Conservation (phyloP, 2,329 filamentous ascomycete genomes). For the Penicillium sclerotigenum region DNA sequence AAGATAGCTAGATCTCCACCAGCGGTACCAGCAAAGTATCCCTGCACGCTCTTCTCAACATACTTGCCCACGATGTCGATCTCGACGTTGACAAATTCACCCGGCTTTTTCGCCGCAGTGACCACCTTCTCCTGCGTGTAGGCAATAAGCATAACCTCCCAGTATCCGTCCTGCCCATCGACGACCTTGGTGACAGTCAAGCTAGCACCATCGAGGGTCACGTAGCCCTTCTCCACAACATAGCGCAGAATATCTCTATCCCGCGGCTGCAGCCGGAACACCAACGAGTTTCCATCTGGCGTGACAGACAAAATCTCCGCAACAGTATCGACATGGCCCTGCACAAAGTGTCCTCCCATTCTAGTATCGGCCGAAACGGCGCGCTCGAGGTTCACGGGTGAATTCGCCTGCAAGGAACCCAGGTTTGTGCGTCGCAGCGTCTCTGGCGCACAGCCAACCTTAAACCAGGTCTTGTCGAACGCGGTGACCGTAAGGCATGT, state of each 20-base stretch:
- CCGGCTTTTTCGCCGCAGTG: slow-evolving; percentile 70
- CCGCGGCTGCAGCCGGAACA: slow-evolving; percentile 74
- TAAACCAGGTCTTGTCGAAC: slow-evolving; percentile 66
- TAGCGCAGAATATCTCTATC: slow-evolving; percentile 72
- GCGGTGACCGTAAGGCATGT: slow-evolving; percentile 91
- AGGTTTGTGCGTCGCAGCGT: slow-evolving; percentile 94
- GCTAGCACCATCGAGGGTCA: slow-evolving; percentile 91
- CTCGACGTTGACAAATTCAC: slow-evolving; percentile 85
- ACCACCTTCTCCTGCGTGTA: slow-evolving; percentile 95
- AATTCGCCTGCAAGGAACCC: slow-evolving; percentile 64
- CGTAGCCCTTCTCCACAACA: slow-evolving; percentile 93
- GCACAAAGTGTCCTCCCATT: slow-evolving; percentile 98
- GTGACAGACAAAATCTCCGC: slow-evolving; percentile 70
- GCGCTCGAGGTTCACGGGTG: slow-evolving; percentile 85
- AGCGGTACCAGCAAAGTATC: slow-evolving; percentile 59
- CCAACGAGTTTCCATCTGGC: slow-evolving; percentile 85
- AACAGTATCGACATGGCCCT: slow-evolving; percentile 92
- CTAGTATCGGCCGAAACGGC: slow-evolving; percentile 87
- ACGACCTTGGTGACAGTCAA: slow-evolving; percentile 86
- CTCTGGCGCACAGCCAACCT: slow-evolving; percentile 90
- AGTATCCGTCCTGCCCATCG: slow-evolving; percentile 75
- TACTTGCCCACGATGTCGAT: slow-evolving; percentile 76
- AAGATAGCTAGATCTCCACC: slow-evolving; percentile 52
- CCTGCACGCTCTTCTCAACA: slow-evolving; percentile 74
- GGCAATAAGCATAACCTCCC: slow-evolving; percentile 94